These are phyloP conservation scores for Ophiostoma pallidulum DNA, from an alignment of 2,329 filamentous ascomycete species.

Conservation along the genomic window DNA sequence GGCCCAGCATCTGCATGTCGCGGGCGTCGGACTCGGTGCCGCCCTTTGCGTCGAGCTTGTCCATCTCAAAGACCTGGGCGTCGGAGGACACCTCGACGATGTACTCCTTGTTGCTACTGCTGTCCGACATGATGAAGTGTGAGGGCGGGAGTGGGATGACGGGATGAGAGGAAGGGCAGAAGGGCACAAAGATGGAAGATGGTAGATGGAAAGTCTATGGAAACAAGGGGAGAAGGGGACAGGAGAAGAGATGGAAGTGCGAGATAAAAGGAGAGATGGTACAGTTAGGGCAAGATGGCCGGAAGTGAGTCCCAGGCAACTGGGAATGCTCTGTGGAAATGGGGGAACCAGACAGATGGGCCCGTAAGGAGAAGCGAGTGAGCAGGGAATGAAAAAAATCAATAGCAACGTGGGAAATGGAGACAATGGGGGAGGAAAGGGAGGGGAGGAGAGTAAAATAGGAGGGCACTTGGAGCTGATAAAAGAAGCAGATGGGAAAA, in stretches of 20 bases:
- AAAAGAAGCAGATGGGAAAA: background rate
- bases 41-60: slow-evolving; percentile 15
- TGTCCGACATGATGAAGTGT: slow-evolving; percentile 11
- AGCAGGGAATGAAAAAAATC: background rate
- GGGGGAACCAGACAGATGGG: too few species aligned
- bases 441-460: too few species aligned
- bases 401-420: background rate
- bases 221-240: background rate
- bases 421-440: background rate
- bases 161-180: background rate
- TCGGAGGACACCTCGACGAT: slow-evolving; percentile 11
- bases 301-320: background rate
- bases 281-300: background rate
- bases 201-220: background rate
- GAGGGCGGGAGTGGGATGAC: background rate
- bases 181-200: background rate
- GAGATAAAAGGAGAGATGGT: background rate
- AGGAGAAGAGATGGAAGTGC: background rate
- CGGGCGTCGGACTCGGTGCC: slow-evolving; percentile 23
- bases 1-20: slow-evolving; percentile 24
- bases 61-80: slow-evolving; percentile 15
- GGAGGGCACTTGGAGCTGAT: too few species aligned
- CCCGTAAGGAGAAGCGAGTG: background rate
- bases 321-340: background rate
- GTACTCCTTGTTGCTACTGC: slow-evolving; percentile 13